A percentile compares a stretch with the other conserved stretches of the same genome.
phyloP scores from a whole-genome alignment of 352 stramenopile species.

The Thraustochytrium striatum region DNA sequence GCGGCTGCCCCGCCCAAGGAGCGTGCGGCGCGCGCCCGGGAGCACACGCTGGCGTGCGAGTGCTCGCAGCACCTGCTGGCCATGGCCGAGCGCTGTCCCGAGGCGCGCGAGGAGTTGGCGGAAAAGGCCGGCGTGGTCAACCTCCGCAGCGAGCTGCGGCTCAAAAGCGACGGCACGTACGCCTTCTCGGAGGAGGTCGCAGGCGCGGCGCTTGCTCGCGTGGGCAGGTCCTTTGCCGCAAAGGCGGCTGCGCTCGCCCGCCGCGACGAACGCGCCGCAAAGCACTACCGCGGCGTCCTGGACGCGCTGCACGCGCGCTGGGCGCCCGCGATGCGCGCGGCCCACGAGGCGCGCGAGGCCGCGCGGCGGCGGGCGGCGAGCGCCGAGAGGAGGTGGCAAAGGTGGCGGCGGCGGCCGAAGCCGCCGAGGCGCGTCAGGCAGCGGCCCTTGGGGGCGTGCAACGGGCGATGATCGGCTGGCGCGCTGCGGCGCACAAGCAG shows the following conservation, averaged over 20 bases:
- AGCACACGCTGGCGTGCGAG: conserved; percentile 12
- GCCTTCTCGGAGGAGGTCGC: conserved; percentile 26
- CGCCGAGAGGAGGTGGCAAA: no score
- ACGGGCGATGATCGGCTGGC: no score
- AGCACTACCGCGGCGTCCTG: not conserved
- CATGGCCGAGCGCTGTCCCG: not conserved
- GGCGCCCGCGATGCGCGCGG: not conserved
- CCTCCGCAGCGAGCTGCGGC: not conserved
- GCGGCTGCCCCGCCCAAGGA: not conserved
- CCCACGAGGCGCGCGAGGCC: no score
- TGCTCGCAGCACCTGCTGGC: not conserved
- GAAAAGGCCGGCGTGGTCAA: not conserved
- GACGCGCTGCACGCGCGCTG: not conserved
- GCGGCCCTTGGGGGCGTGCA: no score
- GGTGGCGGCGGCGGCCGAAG: no score
- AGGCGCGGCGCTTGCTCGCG: not conserved
- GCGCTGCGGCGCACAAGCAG: no score
- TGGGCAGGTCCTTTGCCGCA: conserved; percentile 1
- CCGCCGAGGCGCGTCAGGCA: no score
- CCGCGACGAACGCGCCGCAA: not conserved
- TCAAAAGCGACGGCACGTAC: conserved; percentile 25
- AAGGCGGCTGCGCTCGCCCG: not conserved
- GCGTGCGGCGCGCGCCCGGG: not conserved
- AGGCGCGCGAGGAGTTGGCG: not conserved
- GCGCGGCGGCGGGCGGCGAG: no score